Evolutionary conservation across 179 eudicot genomes (phyloP), one percentile per base, ranked within the genome.

Genomic region (Kewa caespitosa): DNA sequence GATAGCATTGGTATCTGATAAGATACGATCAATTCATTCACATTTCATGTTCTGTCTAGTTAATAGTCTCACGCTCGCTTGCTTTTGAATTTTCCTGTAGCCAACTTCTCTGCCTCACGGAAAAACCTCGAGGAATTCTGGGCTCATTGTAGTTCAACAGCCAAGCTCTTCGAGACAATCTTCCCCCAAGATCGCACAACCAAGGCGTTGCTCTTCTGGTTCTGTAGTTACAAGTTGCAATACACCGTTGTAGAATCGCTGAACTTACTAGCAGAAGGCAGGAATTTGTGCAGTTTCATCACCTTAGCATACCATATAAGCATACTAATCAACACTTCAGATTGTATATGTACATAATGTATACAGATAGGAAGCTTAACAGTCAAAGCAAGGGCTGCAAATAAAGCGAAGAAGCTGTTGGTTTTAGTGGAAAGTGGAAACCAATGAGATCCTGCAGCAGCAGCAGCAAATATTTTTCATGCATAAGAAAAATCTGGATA

Each of bases 91-190:
- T 34, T 13, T 72, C 59, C 41, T 84, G 85, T 38, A 95, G 99
- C 91, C 97, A 77, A 86, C 93, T 61, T 74, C 86, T 36, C 63
- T 67, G 67, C 81, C 83, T 1, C 62, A 41, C 2, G 83, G 81
- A 38, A 78, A 83, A 80, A 82, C 83, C 73, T 73, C 80, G 20
- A 84, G 84, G 81, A 88, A 86, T 65, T 84, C 90, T 2, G 70
- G 89, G 28, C 75, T 90, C 63, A 89, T 95, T 4, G 80, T 95
- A 75, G 88, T 95, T 77, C 98, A 90, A 76, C 96, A 95, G 63
- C 99, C 99, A 25, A 71, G 73, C 76, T 79, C 87, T 33, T 74
- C 28, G 33, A 52, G 80, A 25, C 72, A 76, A 72, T 67, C 52
- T 50, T 52, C 33, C 38, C 13, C 54, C 25, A 62, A 43, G 67